A percentile compares a stretch with the other conserved stretches of the same genome.
Conservation (phyloP, 2,329 filamentous ascomycete species). For the Penicillium sumatraense region DNA sequence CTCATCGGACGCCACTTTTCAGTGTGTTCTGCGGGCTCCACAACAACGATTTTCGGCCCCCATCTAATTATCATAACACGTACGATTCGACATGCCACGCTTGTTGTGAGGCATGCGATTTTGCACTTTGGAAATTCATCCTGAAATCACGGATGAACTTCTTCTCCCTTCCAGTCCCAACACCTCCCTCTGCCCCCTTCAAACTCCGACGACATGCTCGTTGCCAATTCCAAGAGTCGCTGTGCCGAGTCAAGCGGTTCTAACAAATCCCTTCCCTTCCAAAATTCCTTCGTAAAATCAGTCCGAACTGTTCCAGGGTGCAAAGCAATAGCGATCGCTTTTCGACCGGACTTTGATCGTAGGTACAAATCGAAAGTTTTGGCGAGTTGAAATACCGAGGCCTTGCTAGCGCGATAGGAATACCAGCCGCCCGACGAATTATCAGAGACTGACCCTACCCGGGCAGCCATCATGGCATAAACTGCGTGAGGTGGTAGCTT, state of each 20-base stretch:
- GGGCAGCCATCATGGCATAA: slow-evolving; percentile 76
- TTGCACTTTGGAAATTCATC: not conserved
- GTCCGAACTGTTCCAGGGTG: slow-evolving; percentile 85
- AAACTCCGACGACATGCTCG: slow-evolving; percentile 38
- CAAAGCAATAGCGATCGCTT: slow-evolving; percentile 70
- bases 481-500: slow-evolving; percentile 60
- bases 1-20: not conserved
- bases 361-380: slow-evolving; percentile 75
- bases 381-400: slow-evolving; percentile 71
- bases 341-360: slow-evolving; percentile 59
- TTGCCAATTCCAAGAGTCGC: slow-evolving; percentile 65
- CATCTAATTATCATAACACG: too few species aligned
- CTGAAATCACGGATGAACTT: slow-evolving; percentile 58
- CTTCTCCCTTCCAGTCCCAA: slow-evolving; percentile 72
- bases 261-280: slow-evolving; percentile 71
- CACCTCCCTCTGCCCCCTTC: slow-evolving; percentile 63
- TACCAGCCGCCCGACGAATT: slow-evolving; percentile 82
- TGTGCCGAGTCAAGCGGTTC: slow-evolving; percentile 68
- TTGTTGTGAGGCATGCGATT: not conserved
- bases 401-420: slow-evolving; percentile 76
- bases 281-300: slow-evolving; percentile 72
- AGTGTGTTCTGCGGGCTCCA: too few species aligned
- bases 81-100: too few species aligned
- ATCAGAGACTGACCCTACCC: slow-evolving; percentile 74
- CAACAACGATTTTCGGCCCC: too few species aligned